Conservation (phyloP, 441 rosid species). For the Daphne laureola region DNA sequence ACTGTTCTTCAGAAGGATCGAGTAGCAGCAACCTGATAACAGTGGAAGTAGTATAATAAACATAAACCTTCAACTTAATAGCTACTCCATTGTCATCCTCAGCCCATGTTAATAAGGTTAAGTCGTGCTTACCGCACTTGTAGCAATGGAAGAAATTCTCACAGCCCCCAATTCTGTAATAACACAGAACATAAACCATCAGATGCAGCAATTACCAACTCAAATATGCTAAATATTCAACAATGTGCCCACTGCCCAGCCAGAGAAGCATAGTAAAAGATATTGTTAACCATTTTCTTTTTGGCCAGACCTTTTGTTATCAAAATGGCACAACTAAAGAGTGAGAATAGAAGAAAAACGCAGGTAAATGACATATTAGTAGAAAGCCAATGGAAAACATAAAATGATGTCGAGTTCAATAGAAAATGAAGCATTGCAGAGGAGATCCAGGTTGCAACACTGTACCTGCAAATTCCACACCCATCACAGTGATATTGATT, state of each 20-base stretch:
- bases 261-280: too few species aligned
- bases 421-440: not conserved
- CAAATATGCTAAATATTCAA: too few species aligned
- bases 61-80: not conserved
- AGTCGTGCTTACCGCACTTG: conserved; percentile 66
- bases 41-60: not conserved
- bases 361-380: too few species aligned
- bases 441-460: not conserved
- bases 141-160: conserved; percentile 85
- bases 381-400: too few species aligned
- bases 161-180: conserved; percentile 67
- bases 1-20: conserved; percentile 50
- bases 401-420: too few species aligned
- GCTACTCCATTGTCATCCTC: not conserved
- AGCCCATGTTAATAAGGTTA: not conserved
- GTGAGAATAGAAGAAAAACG: too few species aligned
- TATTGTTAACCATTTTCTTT: too few species aligned
- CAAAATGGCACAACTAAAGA: too few species aligned
- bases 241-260: too few species aligned
- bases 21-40: conserved; percentile 71
- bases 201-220: not conserved
- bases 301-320: too few species aligned
- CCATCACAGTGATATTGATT: conserved; percentile 77
- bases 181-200: not conserved
- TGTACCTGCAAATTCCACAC: conserved; percentile 93